A percentile compares a stretch with the other conserved stretches of the same genome.
Conservation (phyloP, 2,329 filamentous ascomycete genomes). For the Epichloe bromicola region DNA sequence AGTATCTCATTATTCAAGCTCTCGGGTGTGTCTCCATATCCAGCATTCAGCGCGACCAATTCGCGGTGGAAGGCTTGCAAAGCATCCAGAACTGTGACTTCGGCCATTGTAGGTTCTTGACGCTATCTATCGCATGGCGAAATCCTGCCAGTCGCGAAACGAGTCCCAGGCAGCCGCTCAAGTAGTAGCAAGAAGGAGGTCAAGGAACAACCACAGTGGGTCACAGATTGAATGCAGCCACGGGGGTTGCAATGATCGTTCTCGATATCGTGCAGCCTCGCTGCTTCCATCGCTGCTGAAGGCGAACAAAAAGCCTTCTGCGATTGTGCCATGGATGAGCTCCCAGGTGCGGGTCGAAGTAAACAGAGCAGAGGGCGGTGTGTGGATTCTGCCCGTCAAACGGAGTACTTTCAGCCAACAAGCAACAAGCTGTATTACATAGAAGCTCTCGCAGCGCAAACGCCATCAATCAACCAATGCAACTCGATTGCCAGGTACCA, state of each 20-base stretch:
- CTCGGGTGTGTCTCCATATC: conserved; percentile 46
- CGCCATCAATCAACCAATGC: no score
- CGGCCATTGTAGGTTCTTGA: conserved; percentile 47
- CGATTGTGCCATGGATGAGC: conserved; percentile 10
- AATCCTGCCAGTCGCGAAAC: background rate
- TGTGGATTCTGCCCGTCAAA: conserved; percentile 20
- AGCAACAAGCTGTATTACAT: background rate
- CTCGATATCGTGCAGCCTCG: conserved; percentile 21
- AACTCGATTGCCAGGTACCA: background rate
- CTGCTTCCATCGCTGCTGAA: conserved; percentile 13
- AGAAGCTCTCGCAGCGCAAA: background rate
- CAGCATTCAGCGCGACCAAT: conserved; percentile 62
- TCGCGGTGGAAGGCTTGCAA: conserved; percentile 80
- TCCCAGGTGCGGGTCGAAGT: conserved; percentile 14
- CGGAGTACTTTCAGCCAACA: background rate
- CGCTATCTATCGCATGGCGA: conserved; percentile 39
- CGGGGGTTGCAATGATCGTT: conserved; percentile 1
- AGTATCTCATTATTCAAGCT: conserved; percentile 59
- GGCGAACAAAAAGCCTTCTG: conserved; percentile 6
- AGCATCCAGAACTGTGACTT: conserved; percentile 58
- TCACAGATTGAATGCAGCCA: conserved; percentile 8
- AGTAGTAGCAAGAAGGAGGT: background rate
- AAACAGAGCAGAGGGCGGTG: conserved; percentile 20
- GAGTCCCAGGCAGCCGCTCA: background rate
- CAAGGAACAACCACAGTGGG: conserved; percentile 2